A percentile compares a stretch with the other conserved stretches of the same genome.
These are phyloP conservation scores for Cardamine occulta DNA, from an alignment of 345 rosid species.

Conservation along the genomic window DNA sequence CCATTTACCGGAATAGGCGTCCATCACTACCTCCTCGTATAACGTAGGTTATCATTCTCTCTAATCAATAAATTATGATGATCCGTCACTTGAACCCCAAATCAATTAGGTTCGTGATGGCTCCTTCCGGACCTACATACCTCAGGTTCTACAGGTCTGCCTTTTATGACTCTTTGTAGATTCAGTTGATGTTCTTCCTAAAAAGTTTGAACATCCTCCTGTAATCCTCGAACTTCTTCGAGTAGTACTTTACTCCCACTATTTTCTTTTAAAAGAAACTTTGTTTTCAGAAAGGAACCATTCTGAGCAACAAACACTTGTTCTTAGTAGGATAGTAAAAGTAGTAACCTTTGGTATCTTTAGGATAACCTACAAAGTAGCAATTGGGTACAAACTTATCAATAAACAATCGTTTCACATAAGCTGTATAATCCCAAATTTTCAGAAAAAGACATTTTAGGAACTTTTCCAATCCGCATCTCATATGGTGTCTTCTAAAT, in stretches of 20 bases:
- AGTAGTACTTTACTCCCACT: neutral
- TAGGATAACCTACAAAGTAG: neutral
- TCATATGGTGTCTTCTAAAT: slow-evolving; percentile 4
- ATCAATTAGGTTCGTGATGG: neutral
- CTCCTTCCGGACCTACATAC: neutral
- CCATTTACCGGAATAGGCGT: neutral
- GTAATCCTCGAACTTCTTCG: neutral
- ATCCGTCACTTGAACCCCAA: too few relatives aligned
- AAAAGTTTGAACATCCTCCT: neutral
- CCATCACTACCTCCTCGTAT: neutral
- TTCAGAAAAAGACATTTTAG: neutral
- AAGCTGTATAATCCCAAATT: neutral
- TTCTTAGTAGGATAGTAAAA: neutral
- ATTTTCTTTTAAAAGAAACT: too few relatives aligned
- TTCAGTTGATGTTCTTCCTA: neutral
- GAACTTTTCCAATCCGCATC: neutral
- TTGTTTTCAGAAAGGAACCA: too few relatives aligned
- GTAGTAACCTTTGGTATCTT: neutral
- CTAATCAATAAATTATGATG: neutral
- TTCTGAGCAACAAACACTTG: neutral
- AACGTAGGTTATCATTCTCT: neutral
- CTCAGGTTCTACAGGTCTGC: neutral
- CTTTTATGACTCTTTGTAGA: neutral
- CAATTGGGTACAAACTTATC: neutral
- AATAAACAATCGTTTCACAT: neutral